Evolutionary conservation across 2,329 filamentous ascomycete species (phyloP).

Genomic region (Berkeleyomyces basicola): DNA sequence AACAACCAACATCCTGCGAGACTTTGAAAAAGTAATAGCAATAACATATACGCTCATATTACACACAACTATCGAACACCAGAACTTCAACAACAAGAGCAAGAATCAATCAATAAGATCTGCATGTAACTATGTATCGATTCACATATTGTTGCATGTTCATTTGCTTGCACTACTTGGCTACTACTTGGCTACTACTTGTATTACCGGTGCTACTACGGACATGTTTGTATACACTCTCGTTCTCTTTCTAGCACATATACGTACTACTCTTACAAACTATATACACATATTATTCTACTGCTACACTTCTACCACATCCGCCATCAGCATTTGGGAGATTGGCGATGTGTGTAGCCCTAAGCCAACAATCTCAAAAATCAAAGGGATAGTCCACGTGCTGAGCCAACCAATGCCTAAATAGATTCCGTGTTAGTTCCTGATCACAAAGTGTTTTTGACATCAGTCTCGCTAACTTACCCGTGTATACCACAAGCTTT

Average conservation of each 20-base stretch:
- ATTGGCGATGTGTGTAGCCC: slow-evolving; percentile 21
- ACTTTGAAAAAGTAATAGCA: too few relatives aligned
- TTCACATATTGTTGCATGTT: too few relatives aligned
- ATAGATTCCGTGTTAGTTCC: not conserved
- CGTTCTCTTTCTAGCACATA: not conserved
- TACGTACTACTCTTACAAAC: not conserved
- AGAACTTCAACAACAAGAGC: too few relatives aligned
- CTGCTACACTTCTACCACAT: not conserved
- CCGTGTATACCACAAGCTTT: slow-evolving; percentile 85
- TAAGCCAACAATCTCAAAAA: slow-evolving; percentile 47
- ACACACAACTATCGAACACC: too few relatives aligned
- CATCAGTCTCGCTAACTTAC: slow-evolving; percentile 30
- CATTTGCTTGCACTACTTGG: too few relatives aligned
- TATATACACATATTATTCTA: not conserved
- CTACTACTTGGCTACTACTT: too few relatives aligned
- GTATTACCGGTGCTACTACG: too few relatives aligned
- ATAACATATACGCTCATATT: too few relatives aligned
- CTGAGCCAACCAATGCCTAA: slow-evolving; percentile 70
- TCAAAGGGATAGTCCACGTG: slow-evolving; percentile 54
- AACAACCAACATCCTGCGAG: too few relatives aligned
- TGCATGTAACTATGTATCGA: too few relatives aligned
- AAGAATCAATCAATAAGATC: too few relatives aligned
- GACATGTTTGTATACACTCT: too few relatives aligned
- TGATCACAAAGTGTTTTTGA: slow-evolving; percentile 4
- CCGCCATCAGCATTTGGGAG: not conserved